Evolutionary conservation across 192 early-diverging fungal genomes (phyloP).

Genomic region (Umbelopsis sp.): DNA sequence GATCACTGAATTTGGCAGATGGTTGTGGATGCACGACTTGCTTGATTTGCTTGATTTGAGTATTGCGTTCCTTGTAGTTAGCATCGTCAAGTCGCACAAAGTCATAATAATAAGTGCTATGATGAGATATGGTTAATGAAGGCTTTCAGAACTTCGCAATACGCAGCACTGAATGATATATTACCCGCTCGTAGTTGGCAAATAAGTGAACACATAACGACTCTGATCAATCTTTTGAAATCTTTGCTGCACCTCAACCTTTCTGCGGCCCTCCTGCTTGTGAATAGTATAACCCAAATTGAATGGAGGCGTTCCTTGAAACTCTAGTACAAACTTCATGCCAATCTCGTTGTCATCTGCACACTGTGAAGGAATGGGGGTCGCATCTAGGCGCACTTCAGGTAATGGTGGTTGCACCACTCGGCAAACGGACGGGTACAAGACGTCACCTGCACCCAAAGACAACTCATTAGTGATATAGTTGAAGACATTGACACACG

Average conservation of each 20-base stretch:
- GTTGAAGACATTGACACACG: neutral
- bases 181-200: conserved; percentile 36
- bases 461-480: neutral
- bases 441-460: conserved; percentile 20
- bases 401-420: conserved; percentile 42
- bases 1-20: conserved; percentile 33
- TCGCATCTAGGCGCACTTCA: conserved; percentile 15
- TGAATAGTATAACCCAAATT: conserved; percentile 30
- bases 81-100: conserved; percentile 34
- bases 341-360: conserved; percentile 37
- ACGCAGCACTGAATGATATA: neutral
- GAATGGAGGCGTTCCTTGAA: conserved; percentile 37
- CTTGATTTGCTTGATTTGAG: conserved; percentile 25
- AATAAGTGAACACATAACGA: conserved; percentile 35
- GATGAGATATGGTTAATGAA: neutral
- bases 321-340: conserved; percentile 37
- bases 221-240: conserved; percentile 27
- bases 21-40: conserved; percentile 53
- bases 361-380: conserved; percentile 43
- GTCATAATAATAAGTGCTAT: conserved; percentile 38
- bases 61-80: conserved; percentile 33
- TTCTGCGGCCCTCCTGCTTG: conserved; percentile 21
- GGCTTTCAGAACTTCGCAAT: neutral
- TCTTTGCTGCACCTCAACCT: conserved; percentile 12
- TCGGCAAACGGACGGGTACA: conserved; percentile 38